Conservation (phyloP, 2,329 filamentous ascomycete species). For the Emmonsiellopsis sp. region DNA sequence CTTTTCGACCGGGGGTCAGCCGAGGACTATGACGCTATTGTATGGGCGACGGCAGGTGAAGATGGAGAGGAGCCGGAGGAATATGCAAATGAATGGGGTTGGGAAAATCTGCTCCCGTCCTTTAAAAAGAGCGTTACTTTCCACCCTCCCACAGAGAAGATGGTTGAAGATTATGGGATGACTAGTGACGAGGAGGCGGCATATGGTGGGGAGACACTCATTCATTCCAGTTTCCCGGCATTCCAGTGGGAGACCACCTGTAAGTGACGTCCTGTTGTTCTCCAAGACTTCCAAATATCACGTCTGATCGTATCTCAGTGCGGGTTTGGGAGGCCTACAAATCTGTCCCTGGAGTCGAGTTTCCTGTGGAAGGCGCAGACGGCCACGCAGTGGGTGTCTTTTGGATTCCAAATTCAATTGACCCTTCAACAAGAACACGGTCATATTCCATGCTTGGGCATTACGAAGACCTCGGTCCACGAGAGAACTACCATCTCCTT, state of each 20-base stretch:
- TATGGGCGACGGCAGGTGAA: background rate
- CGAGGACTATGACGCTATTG: constrained; percentile 28
- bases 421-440: background rate
- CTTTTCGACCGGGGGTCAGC: constrained; percentile 18
- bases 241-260: background rate
- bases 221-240: background rate
- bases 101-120: background rate
- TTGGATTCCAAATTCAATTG: background rate
- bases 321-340: background rate
- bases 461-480: background rate
- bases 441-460: background rate
- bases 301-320: background rate
- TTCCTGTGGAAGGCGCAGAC: background rate
- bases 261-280: background rate
- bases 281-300: background rate
- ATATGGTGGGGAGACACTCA: background rate
- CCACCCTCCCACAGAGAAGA: background rate
- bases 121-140: constrained; percentile 1
- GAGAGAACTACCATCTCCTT: constrained; percentile 4
- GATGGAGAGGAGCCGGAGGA: constrained; percentile 11
- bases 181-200: background rate
- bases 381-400: background rate
- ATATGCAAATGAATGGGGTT: constrained; percentile 15
- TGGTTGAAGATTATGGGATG: background rate
- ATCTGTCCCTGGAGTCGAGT: background rate